Base-by-base conservation (phyloP, 2,329 filamentous ascomycete species). In the Penicillium sclerotiorum region DNA sequence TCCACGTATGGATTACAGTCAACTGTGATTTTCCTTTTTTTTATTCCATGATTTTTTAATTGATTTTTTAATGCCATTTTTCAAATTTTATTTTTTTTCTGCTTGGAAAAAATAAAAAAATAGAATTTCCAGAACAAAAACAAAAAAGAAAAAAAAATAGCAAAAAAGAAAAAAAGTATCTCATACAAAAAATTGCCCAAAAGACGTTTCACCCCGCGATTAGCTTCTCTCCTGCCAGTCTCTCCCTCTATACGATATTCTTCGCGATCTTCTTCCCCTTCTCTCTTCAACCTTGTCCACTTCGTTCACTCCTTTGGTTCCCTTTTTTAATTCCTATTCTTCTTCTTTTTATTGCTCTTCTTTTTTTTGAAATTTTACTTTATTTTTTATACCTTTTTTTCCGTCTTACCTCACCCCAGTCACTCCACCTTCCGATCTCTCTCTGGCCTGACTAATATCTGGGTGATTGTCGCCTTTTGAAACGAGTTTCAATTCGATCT, bases 151-250 rank as follows among this genome's bases (percentile, higher is more conserved):
- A 20, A 36, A 51, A 47, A 23, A 43, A 36, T 52, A 48, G 38
- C 36, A 36, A 49, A 47, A 30, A 17, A 30, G 27, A 33, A 47
- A 47, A 54, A 56, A 57, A 61, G 12, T 33, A n/a, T 38, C 15
- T 38, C 25, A 49, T 54, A 56, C 53, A 61, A 45, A 61, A 54
- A 61, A 53, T 49, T 50, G 61, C 51, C 52, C 57, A 47, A 59
- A 63, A 57, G 60, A 53, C 59, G 64, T 68, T 68, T 68, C 66
- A 68, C 65, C 66, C 66, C 66, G 64, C 65, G 62, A 66, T 67
- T 68, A 66, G 64, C 61, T 61, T 65, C n/a, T n/a, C n/a, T n/a
- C n/a, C n/a, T n/a, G n/a, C n/a, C n/a, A n/a, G n/a, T n/a, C 56
- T 52, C 15, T 27, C 39, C 30, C 47, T 59, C 55, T 55, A 52